Evolutionary conservation across 306 rosid genomes (phyloP).

Genomic region (Coriaria nepalensis): DNA sequence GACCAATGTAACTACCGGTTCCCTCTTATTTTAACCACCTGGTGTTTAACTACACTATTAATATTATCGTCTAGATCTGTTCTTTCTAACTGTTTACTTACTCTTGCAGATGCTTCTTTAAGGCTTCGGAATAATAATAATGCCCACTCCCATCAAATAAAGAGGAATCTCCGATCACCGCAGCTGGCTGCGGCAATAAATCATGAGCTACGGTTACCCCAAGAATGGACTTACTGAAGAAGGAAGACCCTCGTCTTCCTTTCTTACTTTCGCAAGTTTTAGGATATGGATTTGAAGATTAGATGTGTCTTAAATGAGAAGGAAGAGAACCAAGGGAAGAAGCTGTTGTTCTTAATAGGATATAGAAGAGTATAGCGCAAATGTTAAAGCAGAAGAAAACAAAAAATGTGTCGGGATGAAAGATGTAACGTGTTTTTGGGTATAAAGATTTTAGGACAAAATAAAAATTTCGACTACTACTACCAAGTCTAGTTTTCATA

Average conservation of each 20-base stretch:
- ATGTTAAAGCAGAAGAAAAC: neutral
- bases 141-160: slow-evolving; percentile 20
- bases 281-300: slow-evolving; percentile 1
- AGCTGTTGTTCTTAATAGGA: slow-evolving; percentile 12
- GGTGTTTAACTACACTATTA: too few relatives aligned
- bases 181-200: slow-evolving; percentile 16
- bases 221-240: slow-evolving; percentile 59
- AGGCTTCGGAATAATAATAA: slow-evolving; percentile 7
- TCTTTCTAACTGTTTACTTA: neutral
- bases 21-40: neutral
- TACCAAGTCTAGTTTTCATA: neutral
- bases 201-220: slow-evolving; percentile 56
- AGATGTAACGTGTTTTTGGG: slow-evolving; percentile 6
- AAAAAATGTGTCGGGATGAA: neutral
- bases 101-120: slow-evolving; percentile 14
- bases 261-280: neutral
- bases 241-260: neutral
- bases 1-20: slow-evolving; percentile 25
- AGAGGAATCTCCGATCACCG: slow-evolving; percentile 19
- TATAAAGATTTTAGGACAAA: neutral
- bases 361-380: neutral
- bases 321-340: neutral
- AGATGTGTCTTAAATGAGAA: neutral
- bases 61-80: too few relatives aligned
- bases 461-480: slow-evolving; percentile 2